Conservation (phyloP, 2,329 filamentous ascomycete species). For the Hawksworthiomyces lignivorus region DNA sequence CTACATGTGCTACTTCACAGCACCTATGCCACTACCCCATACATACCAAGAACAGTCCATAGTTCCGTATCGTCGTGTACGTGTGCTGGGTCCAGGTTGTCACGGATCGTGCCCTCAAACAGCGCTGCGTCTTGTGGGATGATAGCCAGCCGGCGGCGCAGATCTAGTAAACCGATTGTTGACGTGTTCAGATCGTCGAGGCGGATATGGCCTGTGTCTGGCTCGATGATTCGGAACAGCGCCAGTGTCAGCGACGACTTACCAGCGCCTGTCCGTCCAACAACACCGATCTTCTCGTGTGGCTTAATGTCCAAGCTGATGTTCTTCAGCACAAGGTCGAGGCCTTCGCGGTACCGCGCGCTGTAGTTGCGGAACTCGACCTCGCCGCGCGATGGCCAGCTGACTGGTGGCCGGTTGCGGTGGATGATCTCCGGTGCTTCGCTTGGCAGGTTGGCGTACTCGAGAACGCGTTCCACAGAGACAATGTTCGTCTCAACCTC, state of each 20-base stretch:
- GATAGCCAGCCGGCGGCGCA: slow-evolving; percentile 84
- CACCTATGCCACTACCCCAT: neutral
- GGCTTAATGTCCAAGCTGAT: slow-evolving; percentile 88
- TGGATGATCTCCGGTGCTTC: slow-evolving; percentile 93
- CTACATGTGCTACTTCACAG: neutral
- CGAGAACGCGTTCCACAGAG: slow-evolving; percentile 92
- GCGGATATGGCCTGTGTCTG: slow-evolving; percentile 70
- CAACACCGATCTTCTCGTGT: slow-evolving; percentile 96
- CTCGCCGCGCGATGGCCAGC: slow-evolving; percentile 85
- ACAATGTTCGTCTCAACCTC: slow-evolving; percentile 99
- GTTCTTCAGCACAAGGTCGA: slow-evolving; percentile 90
- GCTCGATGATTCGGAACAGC: slow-evolving; percentile 92
- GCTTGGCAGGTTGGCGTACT: slow-evolving; percentile 84
- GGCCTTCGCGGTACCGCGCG: slow-evolving; percentile 79
- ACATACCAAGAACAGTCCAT: slow-evolving; percentile 87
- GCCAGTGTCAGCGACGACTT: slow-evolving; percentile 92
- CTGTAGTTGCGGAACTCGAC: slow-evolving; percentile 92
- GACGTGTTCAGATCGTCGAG: slow-evolving; percentile 89
- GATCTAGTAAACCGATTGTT: slow-evolving; percentile 79
- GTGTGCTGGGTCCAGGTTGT: slow-evolving; percentile 91
- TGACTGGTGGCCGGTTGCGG: slow-evolving; percentile 75
- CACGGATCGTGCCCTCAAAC: slow-evolving; percentile 65
- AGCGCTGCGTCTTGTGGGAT: slow-evolving; percentile 96
- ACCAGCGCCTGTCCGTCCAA: slow-evolving; percentile 90
- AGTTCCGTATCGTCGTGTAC: slow-evolving; percentile 95